Evolutionary conservation across 2,329 filamentous ascomycete genomes (phyloP), one percentile per base, ranked within the genome.

Genomic region (Plenodomus biglobosus): DNA sequence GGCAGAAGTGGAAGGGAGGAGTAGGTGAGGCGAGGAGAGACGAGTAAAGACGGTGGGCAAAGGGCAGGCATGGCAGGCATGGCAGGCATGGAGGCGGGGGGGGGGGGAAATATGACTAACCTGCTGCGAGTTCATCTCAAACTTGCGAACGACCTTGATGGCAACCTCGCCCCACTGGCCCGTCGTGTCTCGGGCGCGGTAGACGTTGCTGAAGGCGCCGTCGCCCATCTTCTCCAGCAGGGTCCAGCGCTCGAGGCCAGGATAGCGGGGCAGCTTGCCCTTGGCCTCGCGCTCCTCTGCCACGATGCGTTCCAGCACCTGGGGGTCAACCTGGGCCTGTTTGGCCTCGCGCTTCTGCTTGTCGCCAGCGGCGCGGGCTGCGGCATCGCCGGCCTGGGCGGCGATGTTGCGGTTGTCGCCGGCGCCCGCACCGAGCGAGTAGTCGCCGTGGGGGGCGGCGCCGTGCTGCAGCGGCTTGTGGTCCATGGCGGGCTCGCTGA

Each of bases 121-220:
- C 90, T 97, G 94, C 79, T 87, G 91, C 59, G 86, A 92, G 76
- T 96, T 97, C 90, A 99, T 96, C 76, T 99, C 94, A 72, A 90
- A 97, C 77, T 97, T 97, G 68, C 94, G 88, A 56, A 99, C 94
- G 42, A 99, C 94, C 75, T 99, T 99, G 80, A 99, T 97, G 62
- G 92, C 94, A 27, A 94, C 91, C 70, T 97, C 87, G 58, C 83
- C 85, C 55, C 83, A 82, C 54, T 85, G 79, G 35, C 88, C 87
- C 5, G 85, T 80, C 38, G 74, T 80, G 71, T 99, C 94, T 59
- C 81, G 83, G 32, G 94, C 94, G 34, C 90, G 86, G 74, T 97
- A 99, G 57, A 99, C 94, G 67, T 97, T 97, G 78, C 92, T 97
- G 80, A 99, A 99, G 52, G 94, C 94, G 53, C 94, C 94, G 62